Percentiles rank a stretch among this genome's conserved stretches.
phyloP scores from a whole-genome alignment of 1,139 yeast genomes.

The Magnusiomyces fungicola region DNA sequence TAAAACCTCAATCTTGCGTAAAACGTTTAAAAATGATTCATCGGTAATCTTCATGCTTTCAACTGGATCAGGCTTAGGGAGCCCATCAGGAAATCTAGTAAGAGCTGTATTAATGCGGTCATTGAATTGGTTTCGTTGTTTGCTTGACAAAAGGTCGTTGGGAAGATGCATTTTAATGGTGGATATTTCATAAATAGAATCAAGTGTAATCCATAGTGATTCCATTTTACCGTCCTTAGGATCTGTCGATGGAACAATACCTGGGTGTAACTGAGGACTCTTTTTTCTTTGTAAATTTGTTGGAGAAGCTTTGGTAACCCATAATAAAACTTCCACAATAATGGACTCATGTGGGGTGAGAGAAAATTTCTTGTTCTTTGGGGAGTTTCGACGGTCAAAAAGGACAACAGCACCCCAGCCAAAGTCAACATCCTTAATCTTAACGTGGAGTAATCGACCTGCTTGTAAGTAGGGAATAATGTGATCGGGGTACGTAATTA shows the following conservation, averaged over 20 bases:
- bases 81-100: constrained; percentile 79
- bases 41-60: constrained; percentile 88
- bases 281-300: constrained; percentile 34
- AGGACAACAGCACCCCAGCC: constrained; percentile 94
- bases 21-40: constrained; percentile 58
- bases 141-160: constrained; percentile 61
- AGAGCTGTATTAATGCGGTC: constrained; percentile 75
- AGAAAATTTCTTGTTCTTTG: constrained; percentile 28
- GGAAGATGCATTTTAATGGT: constrained; percentile 79
- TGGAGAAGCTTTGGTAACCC: constrained; percentile 64
- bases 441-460: constrained; percentile 75
- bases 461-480: constrained; percentile 75
- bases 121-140: constrained; percentile 64
- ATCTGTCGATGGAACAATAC: constrained; percentile 75
- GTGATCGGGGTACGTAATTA: constrained; percentile 90
- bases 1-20: constrained; percentile 73
- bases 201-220: constrained; percentile 75
- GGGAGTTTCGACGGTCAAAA: constrained; percentile 53
- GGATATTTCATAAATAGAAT: constrained; percentile 66
- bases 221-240: constrained; percentile 63
- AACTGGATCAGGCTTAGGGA: constrained; percentile 84
- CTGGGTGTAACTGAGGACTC: constrained; percentile 74
- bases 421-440: constrained; percentile 50
- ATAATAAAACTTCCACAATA: constrained; percentile 65
- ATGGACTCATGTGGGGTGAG: constrained; percentile 80